These are phyloP conservation scores for Lactuca sativa DNA, from an alignment of 129 eudicot genomes.

Conservation along the genomic window DNA sequence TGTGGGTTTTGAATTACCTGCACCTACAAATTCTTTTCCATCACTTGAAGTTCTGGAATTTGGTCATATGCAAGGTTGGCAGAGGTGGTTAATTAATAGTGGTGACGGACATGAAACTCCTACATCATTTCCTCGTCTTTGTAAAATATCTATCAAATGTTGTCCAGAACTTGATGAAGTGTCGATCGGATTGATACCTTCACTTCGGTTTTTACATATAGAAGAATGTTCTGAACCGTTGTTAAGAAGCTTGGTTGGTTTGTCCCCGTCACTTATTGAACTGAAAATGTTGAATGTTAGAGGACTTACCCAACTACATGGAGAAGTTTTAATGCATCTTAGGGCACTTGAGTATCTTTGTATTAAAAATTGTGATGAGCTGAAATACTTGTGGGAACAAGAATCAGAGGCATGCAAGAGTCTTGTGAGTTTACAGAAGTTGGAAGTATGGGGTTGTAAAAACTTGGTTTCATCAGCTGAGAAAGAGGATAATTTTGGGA, in stretches of 20 bases:
- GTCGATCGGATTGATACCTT: conserved; percentile 4
- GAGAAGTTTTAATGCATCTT: conserved; percentile 4
- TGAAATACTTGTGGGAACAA: conserved; percentile 14
- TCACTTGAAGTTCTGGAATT: conserved; percentile 11
- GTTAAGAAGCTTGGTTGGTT: conserved; percentile 1
- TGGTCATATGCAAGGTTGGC: not conserved
- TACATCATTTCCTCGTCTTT: conserved; percentile 7
- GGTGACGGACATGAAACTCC: not conserved
- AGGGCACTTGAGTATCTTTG: not conserved
- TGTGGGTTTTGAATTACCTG: not conserved
- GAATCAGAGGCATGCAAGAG: not conserved
- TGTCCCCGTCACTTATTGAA: not conserved
- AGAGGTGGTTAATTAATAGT: conserved; percentile 1
- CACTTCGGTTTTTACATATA: not conserved
- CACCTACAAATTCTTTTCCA: conserved; percentile 4
- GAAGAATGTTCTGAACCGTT: not conserved
- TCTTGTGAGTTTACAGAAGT: not conserved
- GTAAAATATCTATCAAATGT: not conserved
- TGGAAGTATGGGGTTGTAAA: not conserved
- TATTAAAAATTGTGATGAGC: not conserved
- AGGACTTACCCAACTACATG: conserved; percentile 1
- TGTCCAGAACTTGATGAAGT: conserved; percentile 12
- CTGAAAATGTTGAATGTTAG: not conserved
- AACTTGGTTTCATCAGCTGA: conserved; percentile 2
- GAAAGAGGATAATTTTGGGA: not conserved